Evolutionary conservation across 176 grass and related monocot genomes (phyloP), one percentile per base, ranked within the genome.

Genomic region (Bothriochloa decipiens): DNA sequence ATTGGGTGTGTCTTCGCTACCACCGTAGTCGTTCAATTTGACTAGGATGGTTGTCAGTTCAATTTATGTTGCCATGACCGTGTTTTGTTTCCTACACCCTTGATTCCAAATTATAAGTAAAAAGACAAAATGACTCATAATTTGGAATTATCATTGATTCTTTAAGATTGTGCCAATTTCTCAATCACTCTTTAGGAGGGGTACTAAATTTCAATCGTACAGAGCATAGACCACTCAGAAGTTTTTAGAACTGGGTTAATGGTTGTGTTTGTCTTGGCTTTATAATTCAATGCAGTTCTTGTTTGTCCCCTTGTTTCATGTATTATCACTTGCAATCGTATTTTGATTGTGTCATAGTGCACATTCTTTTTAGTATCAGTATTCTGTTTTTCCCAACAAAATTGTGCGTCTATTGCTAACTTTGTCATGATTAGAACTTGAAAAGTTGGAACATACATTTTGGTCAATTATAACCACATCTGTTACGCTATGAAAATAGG

Each of bases 371-470:
- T 58, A 14, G 18, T 76, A 58, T 13, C 18, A 76, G 3, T 37
- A 5, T 20, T 61, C 18, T 35, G 11, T 15, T 11, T 22, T 58
- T 39, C 8, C 2, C 12, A 14, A 26, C 15, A 67, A 68, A 65
- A n/a, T 41, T 2, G 6, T 65, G 36, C 8, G 0, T 12, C 45
- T 46, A 23, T 75, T 55, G 55, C 11, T 74, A 66, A 66, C 28
- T 22, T 12, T 50, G 33, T 81, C 77, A 66, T 86, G 32, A 15
- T 41, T 72, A 10, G 27, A 26, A 65, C 20, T 77, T 79, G 20
- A 57, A 27, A 27, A 74, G 5, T 40, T 62, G 3, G 55, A 61
- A 41, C 33, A 77, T 16, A 10, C 35, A 42, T 77, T 41, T 72
- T 50, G 6, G 20, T 65, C 13, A 26, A 83, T 64, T 53, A 23